Conservation (phyloP, 2,329 filamentous ascomycete species). For the Epichloe typhina region DNA sequence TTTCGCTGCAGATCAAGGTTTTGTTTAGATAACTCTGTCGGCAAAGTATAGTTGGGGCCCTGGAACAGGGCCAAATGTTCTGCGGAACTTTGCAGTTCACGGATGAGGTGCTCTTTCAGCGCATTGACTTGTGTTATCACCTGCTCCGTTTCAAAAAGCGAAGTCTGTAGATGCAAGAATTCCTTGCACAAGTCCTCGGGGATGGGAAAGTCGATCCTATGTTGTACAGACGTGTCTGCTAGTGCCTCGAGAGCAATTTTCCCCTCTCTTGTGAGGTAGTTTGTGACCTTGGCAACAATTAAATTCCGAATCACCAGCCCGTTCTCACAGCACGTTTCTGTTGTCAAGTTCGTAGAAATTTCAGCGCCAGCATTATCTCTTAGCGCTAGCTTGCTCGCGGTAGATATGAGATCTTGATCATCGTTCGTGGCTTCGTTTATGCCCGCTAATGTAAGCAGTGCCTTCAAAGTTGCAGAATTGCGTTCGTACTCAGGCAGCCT, state of each 20-base stretch:
- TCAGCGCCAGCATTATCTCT: background rate
- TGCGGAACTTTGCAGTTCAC: conserved; percentile 30
- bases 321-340: background rate
- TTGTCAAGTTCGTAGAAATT: background rate
- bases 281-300: background rate
- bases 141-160: conserved; percentile 41
- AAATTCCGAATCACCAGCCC: conserved; percentile 33
- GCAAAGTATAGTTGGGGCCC: conserved; percentile 36
- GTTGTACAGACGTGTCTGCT: conserved; percentile 34
- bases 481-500: conserved; percentile 66
- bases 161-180: conserved; percentile 43
- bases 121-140: conserved; percentile 37
- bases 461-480: conserved; percentile 69
- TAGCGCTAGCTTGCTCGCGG: conserved; percentile 47
- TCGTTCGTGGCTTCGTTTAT: conserved; percentile 70
- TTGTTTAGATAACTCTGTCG: conserved; percentile 47
- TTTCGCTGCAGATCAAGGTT: conserved; percentile 64
- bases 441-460: conserved; percentile 58
- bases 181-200: conserved; percentile 35
- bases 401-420: conserved; percentile 43
- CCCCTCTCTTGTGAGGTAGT: conserved; percentile 35
- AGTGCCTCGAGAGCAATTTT: conserved; percentile 43
- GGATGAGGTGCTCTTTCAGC: conserved; percentile 43
- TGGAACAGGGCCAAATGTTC: conserved; percentile 29
- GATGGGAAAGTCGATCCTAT: conserved; percentile 35